phyloP scores from a whole-genome alignment of 768 basidiomycete species.

The Amanita phalloides region DNA sequence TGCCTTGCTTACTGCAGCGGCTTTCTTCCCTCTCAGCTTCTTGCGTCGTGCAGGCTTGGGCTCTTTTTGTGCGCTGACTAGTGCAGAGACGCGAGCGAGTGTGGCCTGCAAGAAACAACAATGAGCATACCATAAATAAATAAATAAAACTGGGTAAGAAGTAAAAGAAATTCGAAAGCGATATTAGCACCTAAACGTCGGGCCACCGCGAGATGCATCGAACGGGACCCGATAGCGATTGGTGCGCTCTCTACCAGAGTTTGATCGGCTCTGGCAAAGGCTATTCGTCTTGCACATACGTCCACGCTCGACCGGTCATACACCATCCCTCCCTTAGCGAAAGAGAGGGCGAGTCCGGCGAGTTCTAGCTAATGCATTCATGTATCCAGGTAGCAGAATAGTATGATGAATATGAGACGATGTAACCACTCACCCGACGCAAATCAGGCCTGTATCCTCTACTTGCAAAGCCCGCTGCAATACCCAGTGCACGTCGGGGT shows the following conservation, averaged over 20 bases:
- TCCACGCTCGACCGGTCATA: constrained; percentile 88
- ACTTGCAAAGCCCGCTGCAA: constrained; percentile 47
- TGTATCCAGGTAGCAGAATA: constrained; percentile 8
- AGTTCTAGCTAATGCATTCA: constrained; percentile 75
- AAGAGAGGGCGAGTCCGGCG: constrained; percentile 40
- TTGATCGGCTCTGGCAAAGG: constrained; percentile 48
- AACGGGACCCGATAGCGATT: constrained; percentile 74
- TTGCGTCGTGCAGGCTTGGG: constrained; percentile 56
- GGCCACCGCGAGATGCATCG: constrained; percentile 42
- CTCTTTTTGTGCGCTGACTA: constrained; percentile 59
- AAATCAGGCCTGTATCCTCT: constrained; percentile 73
- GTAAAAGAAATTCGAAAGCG: constrained; percentile 9
- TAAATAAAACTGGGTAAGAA: constrained; percentile 7
- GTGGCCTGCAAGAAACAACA: constrained; percentile 37
- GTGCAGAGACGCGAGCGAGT: constrained; percentile 67
- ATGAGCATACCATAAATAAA: constrained; percentile 10
- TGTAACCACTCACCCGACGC: constrained; percentile 46
- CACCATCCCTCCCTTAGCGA: constrained; percentile 14
- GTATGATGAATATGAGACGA: constrained; percentile 2
- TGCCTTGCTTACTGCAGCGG: constrained; percentile 15
- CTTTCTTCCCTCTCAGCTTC: constrained; percentile 67
- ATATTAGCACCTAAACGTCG: constrained; percentile 71
- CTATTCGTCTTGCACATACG: constrained; percentile 75
- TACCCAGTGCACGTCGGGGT: constrained; percentile 56
- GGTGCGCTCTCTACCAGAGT: constrained; percentile 46